phyloP scores from a whole-genome alignment of 305 asterid species.

The Petunia hybrid region DNA sequence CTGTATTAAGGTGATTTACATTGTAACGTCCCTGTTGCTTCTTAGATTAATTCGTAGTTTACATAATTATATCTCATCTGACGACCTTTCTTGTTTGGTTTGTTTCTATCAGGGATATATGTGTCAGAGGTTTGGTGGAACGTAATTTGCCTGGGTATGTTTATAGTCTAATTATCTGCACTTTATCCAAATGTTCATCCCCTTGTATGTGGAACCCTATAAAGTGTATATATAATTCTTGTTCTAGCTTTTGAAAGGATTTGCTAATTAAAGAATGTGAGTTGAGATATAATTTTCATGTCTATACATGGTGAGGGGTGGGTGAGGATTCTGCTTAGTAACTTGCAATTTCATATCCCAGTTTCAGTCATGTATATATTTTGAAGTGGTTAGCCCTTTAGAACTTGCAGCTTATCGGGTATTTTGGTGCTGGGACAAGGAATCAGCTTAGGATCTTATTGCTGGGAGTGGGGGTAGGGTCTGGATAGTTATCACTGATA shows the following conservation, averaged over 20 bases:
- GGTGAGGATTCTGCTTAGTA: not conserved
- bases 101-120: conserved; percentile 76
- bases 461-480: not conserved
- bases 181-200: conserved; percentile 16
- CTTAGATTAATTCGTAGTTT: conserved; percentile 22
- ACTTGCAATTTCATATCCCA: not conserved
- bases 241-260: not conserved
- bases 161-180: not conserved
- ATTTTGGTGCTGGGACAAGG: not conserved
- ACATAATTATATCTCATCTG: conserved; percentile 21
- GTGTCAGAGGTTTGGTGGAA: conserved; percentile 91
- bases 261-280: not conserved
- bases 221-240: not conserved
- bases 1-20: conserved; percentile 74
- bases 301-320: not conserved
- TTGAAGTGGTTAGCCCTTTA: not conserved
- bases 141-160: conserved; percentile 97
- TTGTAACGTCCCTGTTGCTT: conserved; percentile 23
- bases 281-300: not conserved
- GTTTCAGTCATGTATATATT: not conserved
- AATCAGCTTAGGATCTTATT: not conserved
- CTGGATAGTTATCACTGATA: not conserved
- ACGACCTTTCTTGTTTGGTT: conserved; percentile 33
- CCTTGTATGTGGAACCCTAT: conserved; percentile 19
- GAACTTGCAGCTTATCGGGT: not conserved